phyloP scores from a whole-genome alignment of 495 filamentous ascomycete genomes.

The Penicillium macrosclerotiorum region DNA sequence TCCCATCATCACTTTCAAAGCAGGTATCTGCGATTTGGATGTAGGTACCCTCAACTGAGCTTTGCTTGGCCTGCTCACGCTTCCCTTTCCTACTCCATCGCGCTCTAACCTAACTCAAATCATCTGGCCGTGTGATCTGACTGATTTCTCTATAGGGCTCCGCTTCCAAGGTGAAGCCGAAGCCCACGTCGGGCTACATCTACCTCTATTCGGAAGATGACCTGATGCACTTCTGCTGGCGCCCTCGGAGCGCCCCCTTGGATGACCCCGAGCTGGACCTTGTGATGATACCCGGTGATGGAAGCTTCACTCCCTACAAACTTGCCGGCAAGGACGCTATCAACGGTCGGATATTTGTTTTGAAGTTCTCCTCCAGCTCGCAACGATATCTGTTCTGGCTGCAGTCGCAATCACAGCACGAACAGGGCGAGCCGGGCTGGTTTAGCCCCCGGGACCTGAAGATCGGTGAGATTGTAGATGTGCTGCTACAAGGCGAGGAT shows the following conservation, averaged over 20 bases:
- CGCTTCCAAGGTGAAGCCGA: conserved; percentile 61
- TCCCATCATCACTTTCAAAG: conserved; percentile 95
- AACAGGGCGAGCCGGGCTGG: conserved; percentile 67
- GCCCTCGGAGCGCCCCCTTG: conserved; percentile 59
- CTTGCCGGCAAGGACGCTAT: conserved; percentile 60
- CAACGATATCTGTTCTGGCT: conserved; percentile 94
- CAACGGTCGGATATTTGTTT: conserved; percentile 85
- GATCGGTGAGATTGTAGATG: conserved; percentile 81
- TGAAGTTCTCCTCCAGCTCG: conserved; percentile 94
- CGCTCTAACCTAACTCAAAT: too few species aligned
- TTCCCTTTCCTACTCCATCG: too few species aligned
- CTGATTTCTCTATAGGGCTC: conserved; percentile 45
- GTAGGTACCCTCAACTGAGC: too few species aligned
- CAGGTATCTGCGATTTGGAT: conserved; percentile 83
- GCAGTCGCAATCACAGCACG: conserved; percentile 80
- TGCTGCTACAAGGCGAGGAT: conserved; percentile 83
- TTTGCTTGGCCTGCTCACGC: too few species aligned
- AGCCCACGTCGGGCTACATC: conserved; percentile 76
- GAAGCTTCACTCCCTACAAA: conserved; percentile 77
- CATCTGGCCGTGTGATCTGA: conserved; percentile 9
- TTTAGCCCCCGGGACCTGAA: conserved; percentile 78
- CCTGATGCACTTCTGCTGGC: conserved; percentile 96
- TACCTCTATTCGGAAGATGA: conserved; percentile 96
- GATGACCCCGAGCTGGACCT: conserved; percentile 76
- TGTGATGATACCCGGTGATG: conserved; percentile 88